Evolutionary conservation across 805 yeast species (phyloP), one percentile per base, ranked within the genome.

Genomic region (Metschnikowia chrysomelidarum): DNA sequence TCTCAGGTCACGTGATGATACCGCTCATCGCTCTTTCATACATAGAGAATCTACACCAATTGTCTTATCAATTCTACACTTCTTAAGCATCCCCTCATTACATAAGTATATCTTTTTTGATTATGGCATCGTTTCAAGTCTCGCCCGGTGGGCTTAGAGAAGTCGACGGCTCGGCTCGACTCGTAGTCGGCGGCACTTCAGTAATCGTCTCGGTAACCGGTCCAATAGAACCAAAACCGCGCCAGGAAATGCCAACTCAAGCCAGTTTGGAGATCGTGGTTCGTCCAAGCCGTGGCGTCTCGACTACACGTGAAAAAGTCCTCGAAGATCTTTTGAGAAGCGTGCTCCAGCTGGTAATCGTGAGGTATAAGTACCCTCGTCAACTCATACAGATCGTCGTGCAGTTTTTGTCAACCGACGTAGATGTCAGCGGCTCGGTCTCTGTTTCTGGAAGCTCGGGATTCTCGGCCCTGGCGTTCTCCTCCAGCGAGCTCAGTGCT

Each of bases 161-260:
- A 43, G 91, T 82, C 2, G 96, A 87, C 56, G 97, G 97, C 1
- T 85, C 95, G 1, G 80, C 91, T 1, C 73, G 73, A 16, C 66
- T 80, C 38, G 54, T 61, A 11, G 55, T 62, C n/a, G 76, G 73
- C 2, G 57, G 57, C 12, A 76, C 83, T 1, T 74, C 74, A 38
- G 79, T 84, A 3, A 60, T 89, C 2, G 77, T 82, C 27, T 79
- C 96, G 0, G 89, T 91, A 1, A 75, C 89, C 1, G 98, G 98
- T 0, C 98, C 98, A 0, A 73, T 91, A 19, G 97, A 91, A 51
- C 80, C 87, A 8, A 82, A 81, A 55, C 60, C 77, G 10, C 75
- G 91, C 48, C 95, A 88, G 54, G 98, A 91, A 56, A 59, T 80
- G 21, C 96, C 97, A 8, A 80, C 84, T 11, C 67, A 71, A 28